phyloP scores from a whole-genome alignment of 2,329 filamentous ascomycete genomes.

The Colletotrichum abscissum region DNA sequence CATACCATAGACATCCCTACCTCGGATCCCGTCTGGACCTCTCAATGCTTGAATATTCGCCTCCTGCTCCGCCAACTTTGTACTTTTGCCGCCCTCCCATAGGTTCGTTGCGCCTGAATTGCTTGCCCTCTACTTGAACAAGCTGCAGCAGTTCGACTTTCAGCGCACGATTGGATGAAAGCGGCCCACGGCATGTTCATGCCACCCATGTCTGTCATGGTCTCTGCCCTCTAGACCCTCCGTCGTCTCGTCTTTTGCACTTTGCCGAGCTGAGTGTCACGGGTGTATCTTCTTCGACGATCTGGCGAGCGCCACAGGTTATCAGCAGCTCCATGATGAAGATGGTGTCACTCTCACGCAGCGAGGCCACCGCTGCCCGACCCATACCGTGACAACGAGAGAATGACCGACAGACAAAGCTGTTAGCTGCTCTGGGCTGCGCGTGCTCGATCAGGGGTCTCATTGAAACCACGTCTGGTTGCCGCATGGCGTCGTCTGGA shows the following conservation, averaged over 20 bases:
- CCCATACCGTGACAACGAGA: neutral
- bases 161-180: constrained; percentile 30
- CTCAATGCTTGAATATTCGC: neutral
- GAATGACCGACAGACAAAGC: constrained; percentile 16
- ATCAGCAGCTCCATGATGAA: constrained; percentile 3
- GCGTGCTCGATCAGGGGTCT: constrained; percentile 19
- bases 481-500: constrained; percentile 25
- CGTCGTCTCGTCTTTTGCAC: constrained; percentile 33
- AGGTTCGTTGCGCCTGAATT: neutral
- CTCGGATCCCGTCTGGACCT: neutral
- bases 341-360: constrained; percentile 28
- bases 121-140: constrained; percentile 8
- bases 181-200: constrained; percentile 29
- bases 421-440: constrained; percentile 11
- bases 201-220: constrained; percentile 3
- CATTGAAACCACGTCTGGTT: constrained; percentile 30
- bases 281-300: constrained; percentile 5
- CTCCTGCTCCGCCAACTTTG: neutral
- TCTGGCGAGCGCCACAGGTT: constrained; percentile 2
- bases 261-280: neutral
- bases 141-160: constrained; percentile 1
- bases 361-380: constrained; percentile 28
- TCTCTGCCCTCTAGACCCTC: constrained; percentile 5
- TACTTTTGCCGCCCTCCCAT: constrained; percentile 2
- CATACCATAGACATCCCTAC: neutral